Base-by-base conservation (phyloP, 1,139 yeast genomes). In the Hemisphaericaspora subhashii region DNA sequence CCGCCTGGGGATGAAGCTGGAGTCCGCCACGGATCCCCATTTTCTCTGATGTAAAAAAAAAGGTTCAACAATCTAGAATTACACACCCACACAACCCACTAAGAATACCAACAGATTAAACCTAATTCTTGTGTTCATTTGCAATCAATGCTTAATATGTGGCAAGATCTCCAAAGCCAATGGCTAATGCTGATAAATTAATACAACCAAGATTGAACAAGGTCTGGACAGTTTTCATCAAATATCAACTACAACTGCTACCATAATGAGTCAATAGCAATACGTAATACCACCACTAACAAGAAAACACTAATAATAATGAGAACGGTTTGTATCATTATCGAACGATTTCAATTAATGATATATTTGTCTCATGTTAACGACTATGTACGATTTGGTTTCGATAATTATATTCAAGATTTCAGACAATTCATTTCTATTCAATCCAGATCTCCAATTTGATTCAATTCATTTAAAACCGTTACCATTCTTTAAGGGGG, bases 331-430 rank as follows among this genome's bases (percentile, higher is more conserved):
- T 28, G 18, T 44, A 39, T 36, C 50, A 52, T 22, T 38, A 44
- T 20, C 58, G n/a, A 51, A 29, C 60, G 56, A 40, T 51, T 64
- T 22, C 51, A 50, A 27, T 48, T 58, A 23, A 40, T 54, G 6
- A 47, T 71, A 10, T 82, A 70, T 47, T 69, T 86, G 0, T 89
- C 89, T 9, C 63, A 65, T 4, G 68, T 75, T 12, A 73, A 76
- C 29, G 72, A n/a, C n/a, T n/a, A 85, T 3, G 57, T 84, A 8
- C 65, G 90, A 37, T 79, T 79, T 49, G 92, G 84, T 54, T 59
- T 79, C 39, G 61, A 61, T 25, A 63, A 61, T 38, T 74, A 68
- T 43, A 64, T 57, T 55, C 66, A 53, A 14, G 76, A 71, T 14
- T 72, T 72, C 52, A 69, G 66, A 48, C 62, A 58, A 8, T 72